Percentiles rank a stretch among this genome's conserved stretches.
phyloP scores from a whole-genome alignment of 2,329 filamentous ascomycete species.

The Aspergillus fructus region DNA sequence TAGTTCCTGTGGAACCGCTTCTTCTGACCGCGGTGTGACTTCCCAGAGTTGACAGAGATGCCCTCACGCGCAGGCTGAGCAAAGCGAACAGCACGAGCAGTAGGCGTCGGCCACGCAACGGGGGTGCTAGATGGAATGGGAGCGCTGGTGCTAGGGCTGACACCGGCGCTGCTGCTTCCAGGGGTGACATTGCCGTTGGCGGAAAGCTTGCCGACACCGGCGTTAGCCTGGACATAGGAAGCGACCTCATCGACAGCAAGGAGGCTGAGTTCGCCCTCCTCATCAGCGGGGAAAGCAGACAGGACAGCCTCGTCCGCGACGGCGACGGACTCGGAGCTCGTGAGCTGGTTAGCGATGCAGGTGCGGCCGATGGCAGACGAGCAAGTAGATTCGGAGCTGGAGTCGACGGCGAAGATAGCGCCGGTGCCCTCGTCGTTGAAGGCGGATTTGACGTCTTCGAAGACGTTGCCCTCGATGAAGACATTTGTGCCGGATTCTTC shows the following conservation, averaged over 20 bases:
- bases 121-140: not conserved
- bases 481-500: slow-evolving; percentile 22
- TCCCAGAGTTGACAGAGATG: too few species aligned
- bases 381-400: slow-evolving; percentile 20
- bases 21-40: not conserved
- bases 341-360: slow-evolving; percentile 29
- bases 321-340: slow-evolving; percentile 30
- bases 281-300: slow-evolving; percentile 30
- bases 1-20: not conserved
- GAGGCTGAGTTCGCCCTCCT: slow-evolving; percentile 30
- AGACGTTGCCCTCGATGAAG: slow-evolving; percentile 49
- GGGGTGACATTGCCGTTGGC: slow-evolving; percentile 2
- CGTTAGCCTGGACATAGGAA: slow-evolving; percentile 29
- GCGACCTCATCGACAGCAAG: slow-evolving; percentile 25
- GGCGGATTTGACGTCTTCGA: slow-evolving; percentile 43
- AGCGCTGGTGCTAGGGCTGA: not conserved
- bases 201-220: slow-evolving; percentile 29
- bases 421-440: slow-evolving; percentile 26
- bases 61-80: not conserved
- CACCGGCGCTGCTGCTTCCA: not conserved
- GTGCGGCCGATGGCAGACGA: slow-evolving; percentile 27
- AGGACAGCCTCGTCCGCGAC: slow-evolving; percentile 28
- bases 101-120: not conserved
- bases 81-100: not conserved
- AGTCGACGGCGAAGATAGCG: slow-evolving; percentile 28